A percentile compares a stretch with the other conserved stretches of the same genome.
Evolutionary conservation across 768 basidiomycete genomes (phyloP).

Genomic region (button mushroom (Agaricus bisporus)): DNA sequence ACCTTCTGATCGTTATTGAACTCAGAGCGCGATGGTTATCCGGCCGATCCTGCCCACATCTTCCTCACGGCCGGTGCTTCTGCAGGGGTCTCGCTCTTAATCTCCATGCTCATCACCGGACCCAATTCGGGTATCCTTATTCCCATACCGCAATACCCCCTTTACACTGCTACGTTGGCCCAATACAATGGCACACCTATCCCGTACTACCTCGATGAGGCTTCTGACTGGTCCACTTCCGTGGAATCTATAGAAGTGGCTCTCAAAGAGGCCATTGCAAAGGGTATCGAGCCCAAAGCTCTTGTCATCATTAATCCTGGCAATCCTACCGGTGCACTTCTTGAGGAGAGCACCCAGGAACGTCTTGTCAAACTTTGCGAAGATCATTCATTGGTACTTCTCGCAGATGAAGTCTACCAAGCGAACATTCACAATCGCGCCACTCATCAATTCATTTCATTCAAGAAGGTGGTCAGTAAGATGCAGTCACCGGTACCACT

Average conservation of each 20-base stretch:
- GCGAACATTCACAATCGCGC: constrained; percentile 71
- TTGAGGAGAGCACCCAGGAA: constrained; percentile 65
- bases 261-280: constrained; percentile 55
- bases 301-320: constrained; percentile 98
- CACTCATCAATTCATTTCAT: constrained; percentile 79
- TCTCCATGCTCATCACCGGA: constrained; percentile 70
- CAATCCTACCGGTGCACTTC: constrained; percentile 90
- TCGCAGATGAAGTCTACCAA: constrained; percentile 99
- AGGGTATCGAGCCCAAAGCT: constrained; percentile 66
- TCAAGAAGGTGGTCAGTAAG: constrained; percentile 80
- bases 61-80: constrained; percentile 96
- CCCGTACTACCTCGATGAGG: constrained; percentile 87
- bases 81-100: constrained; percentile 83
- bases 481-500: constrained; percentile 72
- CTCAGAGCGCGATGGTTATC: constrained; percentile 84
- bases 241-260: constrained; percentile 58
- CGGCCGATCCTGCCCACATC: constrained; percentile 76
- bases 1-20: not conserved
- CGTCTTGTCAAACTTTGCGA: constrained; percentile 82
- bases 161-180: constrained; percentile 94
- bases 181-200: constrained; percentile 74
- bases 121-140: constrained; percentile 78
- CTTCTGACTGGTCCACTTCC: constrained; percentile 78
- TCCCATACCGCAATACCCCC: constrained; percentile 96
- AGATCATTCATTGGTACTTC: constrained; percentile 75